A percentile compares a stretch with the other conserved stretches of the same genome.
phyloP scores from a whole-genome alignment of 179 eudicot genomes.

The Beta macrorhiza region DNA sequence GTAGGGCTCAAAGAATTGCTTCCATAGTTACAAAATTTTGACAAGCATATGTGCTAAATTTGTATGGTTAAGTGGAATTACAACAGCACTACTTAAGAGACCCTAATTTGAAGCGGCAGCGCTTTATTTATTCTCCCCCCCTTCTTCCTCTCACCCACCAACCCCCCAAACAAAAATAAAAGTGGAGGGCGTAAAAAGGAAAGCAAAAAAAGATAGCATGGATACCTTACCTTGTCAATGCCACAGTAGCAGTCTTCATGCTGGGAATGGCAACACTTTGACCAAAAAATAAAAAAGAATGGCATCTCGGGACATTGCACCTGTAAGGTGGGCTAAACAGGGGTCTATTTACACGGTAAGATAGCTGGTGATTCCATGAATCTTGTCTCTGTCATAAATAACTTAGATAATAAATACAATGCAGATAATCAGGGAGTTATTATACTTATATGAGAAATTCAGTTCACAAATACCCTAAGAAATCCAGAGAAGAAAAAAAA shows the following conservation, averaged over 20 bases:
- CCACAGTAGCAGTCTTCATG: conserved; percentile 52
- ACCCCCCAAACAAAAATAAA: neutral
- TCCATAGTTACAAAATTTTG: neutral
- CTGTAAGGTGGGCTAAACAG: conserved; percentile 38
- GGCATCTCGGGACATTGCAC: conserved; percentile 41
- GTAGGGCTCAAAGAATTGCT: neutral
- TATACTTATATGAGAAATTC: neutral
- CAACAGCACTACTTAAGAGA: neutral
- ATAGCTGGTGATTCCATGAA: conserved; percentile 44
- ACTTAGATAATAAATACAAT: conserved; percentile 5
- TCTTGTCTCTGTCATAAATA: conserved; percentile 46
- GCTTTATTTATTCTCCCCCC: neutral
- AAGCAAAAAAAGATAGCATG: conserved; percentile 9
- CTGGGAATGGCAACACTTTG: conserved; percentile 38
- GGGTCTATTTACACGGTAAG: conserved; percentile 42
- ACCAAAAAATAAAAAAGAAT: conserved; percentile 46
- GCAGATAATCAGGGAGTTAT: neutral
- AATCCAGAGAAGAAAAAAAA: neutral
- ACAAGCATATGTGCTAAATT: neutral
- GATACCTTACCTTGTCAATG: conserved; percentile 55
- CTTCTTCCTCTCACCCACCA: neutral
- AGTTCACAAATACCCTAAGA: neutral
- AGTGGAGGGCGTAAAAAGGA: neutral
- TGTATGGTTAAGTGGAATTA: neutral
- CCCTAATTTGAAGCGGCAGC: neutral